These are phyloP conservation scores for Klebsormidium nitens DNA, from an alignment of 139 green algal species.

Conservation along the genomic window DNA sequence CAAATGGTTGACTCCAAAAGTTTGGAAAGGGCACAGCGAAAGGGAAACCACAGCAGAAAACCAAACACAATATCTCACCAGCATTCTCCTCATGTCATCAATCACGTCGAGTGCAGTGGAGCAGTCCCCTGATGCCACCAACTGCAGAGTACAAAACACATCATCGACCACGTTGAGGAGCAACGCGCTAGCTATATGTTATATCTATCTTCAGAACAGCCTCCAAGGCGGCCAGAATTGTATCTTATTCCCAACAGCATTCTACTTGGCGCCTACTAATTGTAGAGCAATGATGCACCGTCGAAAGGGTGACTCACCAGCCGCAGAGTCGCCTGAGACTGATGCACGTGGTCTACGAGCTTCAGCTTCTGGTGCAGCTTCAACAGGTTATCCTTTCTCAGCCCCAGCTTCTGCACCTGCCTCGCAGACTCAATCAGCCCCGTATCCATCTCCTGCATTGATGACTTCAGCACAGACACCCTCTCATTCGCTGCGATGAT, in stretches of 20 bases:
- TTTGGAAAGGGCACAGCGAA: neutral
- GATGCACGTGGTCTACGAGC: slow-evolving; percentile 52
- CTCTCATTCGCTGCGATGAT: slow-evolving; percentile 49
- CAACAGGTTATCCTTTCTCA: slow-evolving; percentile 60
- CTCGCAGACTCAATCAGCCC: slow-evolving; percentile 51
- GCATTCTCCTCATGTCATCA: slow-evolving; percentile 42
- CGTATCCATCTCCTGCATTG: slow-evolving; percentile 56
- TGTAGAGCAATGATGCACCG: no score
- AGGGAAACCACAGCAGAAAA: neutral
- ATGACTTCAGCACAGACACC: slow-evolving; percentile 39
- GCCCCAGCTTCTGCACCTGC: slow-evolving; percentile 51
- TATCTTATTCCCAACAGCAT: no score
- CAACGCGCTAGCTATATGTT: neutral
- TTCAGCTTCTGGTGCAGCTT: slow-evolving; percentile 50
- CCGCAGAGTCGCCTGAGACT: slow-evolving; percentile 56
- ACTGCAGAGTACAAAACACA: neutral
- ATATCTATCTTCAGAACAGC: neutral
- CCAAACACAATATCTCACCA: neutral
- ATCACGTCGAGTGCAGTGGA: slow-evolving; percentile 67
- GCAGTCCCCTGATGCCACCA: slow-evolving; percentile 52
- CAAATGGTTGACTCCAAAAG: neutral
- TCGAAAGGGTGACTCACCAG: slow-evolving; percentile 49
- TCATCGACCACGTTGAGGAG: neutral
- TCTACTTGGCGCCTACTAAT: no score
- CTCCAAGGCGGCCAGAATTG: no score